Conservation (phyloP, 805 yeast genomes). For the Spathaspora gorwiae region DNA sequence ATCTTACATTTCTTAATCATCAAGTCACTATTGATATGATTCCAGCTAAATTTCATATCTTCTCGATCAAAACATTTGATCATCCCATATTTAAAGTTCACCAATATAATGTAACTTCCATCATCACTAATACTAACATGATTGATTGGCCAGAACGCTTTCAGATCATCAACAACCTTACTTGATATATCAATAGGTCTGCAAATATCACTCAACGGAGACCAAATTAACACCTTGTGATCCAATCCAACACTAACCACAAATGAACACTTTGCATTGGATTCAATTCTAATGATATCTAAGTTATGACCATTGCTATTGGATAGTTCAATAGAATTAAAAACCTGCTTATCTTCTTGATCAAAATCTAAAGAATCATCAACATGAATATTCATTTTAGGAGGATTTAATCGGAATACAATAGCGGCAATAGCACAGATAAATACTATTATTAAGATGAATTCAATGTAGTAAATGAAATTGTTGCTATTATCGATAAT, state of each 20-base stretch:
- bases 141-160: constrained; percentile 59
- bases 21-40: constrained; percentile 8
- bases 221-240: constrained; percentile 69
- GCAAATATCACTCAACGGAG: constrained; percentile 41
- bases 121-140: constrained; percentile 53
- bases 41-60: constrained; percentile 34
- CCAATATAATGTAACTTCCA: constrained; percentile 55
- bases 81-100: constrained; percentile 45
- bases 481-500: constrained; percentile 34
- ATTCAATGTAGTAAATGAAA: constrained; percentile 51
- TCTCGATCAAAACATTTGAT: constrained; percentile 60
- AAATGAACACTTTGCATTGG: constrained; percentile 58
- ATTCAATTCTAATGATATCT: constrained; percentile 58
- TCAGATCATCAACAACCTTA: constrained; percentile 15
- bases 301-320: constrained; percentile 44
- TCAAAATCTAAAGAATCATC: neutral
- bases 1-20: constrained; percentile 27
- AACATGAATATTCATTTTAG: constrained; percentile 2
- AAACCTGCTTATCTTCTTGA: constrained; percentile 6
- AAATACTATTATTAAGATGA: constrained; percentile 47
- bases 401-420: constrained; percentile 15
- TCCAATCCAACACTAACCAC: constrained; percentile 71
- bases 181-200: constrained; percentile 30
- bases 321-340: constrained; percentile 28
- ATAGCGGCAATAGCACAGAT: constrained; percentile 38